Percentiles rank a stretch among this genome's conserved stretches.
These are phyloP conservation scores for Chenopodium berlandieri DNA, from an alignment of 148 eudicot species.

Conservation along the genomic window DNA sequence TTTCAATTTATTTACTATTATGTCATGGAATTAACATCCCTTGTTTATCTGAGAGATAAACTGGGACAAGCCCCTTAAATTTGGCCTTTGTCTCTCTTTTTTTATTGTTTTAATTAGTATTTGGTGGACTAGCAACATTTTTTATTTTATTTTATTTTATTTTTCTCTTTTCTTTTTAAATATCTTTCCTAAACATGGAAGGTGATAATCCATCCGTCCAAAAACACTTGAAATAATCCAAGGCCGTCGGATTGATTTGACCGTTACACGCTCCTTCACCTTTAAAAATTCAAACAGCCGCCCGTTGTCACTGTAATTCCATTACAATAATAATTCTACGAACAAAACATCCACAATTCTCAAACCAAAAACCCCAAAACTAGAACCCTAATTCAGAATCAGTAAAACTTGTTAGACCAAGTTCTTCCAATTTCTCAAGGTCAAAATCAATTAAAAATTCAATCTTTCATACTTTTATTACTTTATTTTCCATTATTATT, in stretches of 20 bases:
- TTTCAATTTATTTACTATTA: too few relatives aligned
- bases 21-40: too few relatives aligned
- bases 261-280: conserved; percentile 37
- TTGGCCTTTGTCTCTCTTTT: too few relatives aligned
- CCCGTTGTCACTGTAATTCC: conserved; percentile 2
- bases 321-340: too few relatives aligned
- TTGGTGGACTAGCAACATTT: too few relatives aligned
- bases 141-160: too few relatives aligned
- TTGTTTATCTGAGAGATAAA: too few relatives aligned
- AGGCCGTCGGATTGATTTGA: conserved; percentile 39
- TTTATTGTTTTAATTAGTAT: too few relatives aligned
- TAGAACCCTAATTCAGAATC: background rate
- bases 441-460: background rate
- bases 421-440: conserved; percentile 10
- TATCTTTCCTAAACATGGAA: background rate
- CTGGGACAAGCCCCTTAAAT: too few relatives aligned
- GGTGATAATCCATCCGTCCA: background rate
- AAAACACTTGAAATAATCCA: background rate
- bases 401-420: conserved; percentile 8
- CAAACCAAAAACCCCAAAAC: background rate
- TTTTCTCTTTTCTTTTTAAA: too few relatives aligned
- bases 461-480: background rate
- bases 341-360: background rate
- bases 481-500: background rate
- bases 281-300: conserved; percentile 23